These are phyloP conservation scores for Tetraselmis chui DNA, from an alignment of 139 green algal species.

Conservation along the genomic window DNA sequence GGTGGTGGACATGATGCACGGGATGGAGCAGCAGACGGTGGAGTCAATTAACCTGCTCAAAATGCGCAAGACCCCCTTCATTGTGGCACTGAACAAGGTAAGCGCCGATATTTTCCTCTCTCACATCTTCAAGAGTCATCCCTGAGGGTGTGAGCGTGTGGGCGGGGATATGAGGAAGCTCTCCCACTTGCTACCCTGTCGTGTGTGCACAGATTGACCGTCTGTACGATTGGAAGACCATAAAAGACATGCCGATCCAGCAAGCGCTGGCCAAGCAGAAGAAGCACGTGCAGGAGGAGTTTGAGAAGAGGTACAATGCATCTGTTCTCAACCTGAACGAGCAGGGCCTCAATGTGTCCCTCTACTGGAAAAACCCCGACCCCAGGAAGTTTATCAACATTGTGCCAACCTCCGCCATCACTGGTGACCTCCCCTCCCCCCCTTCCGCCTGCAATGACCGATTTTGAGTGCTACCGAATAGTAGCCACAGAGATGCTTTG, in stretches of 20 bases:
- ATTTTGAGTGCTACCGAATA: too few relatives aligned
- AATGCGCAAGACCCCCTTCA: conserved; percentile 95
- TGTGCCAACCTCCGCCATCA: conserved; percentile 93
- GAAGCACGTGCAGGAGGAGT: conserved; percentile 54
- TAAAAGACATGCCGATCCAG: conserved; percentile 67
- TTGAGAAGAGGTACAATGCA: conserved; percentile 49
- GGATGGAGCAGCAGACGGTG: conserved; percentile 96
- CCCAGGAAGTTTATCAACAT: conserved; percentile 82
- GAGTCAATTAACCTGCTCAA: conserved; percentile 95
- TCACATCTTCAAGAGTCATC: too few relatives aligned
- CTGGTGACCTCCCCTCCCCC: conserved; percentile 60
- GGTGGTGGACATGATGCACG: conserved; percentile 98
- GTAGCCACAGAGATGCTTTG: not conserved
- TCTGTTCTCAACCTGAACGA: conserved; percentile 43
- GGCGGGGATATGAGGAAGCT: too few relatives aligned
- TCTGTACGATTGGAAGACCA: conserved; percentile 87
- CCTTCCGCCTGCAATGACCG: too few relatives aligned
- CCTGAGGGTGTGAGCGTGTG: too few relatives aligned
- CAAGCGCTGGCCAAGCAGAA: conserved; percentile 70
- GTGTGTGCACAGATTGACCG: conserved; percentile 79
- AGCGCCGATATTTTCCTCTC: too few relatives aligned
- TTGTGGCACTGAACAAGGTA: conserved; percentile 97
- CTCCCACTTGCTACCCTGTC: too few relatives aligned
- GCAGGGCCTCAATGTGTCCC: conserved; percentile 89
- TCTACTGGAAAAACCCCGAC: conserved; percentile 98